A percentile compares a stretch with the other conserved stretches of the same genome.
These are phyloP conservation scores for Arxiozyma telluris DNA, from an alignment of 1,139 yeast genomes.

Conservation along the genomic window DNA sequence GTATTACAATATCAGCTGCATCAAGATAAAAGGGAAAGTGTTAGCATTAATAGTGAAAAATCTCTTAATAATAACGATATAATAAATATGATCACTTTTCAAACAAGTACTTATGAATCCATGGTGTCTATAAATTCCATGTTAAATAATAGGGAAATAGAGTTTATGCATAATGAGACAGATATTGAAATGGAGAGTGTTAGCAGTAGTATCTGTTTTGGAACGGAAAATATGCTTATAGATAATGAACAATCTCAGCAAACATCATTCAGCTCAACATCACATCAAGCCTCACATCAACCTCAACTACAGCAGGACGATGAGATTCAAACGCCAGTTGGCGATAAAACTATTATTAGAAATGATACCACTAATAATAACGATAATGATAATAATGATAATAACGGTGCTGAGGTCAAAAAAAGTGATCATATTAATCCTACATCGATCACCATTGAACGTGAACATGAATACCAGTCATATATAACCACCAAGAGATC, in stretches of 20 bases:
- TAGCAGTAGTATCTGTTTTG: slow-evolving; percentile 18
- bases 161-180: slow-evolving; percentile 18
- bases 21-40: not conserved
- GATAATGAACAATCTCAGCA: not conserved
- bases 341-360: not conserved
- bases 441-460: not conserved
- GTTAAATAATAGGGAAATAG: slow-evolving; percentile 23
- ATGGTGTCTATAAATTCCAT: slow-evolving; percentile 11
- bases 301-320: not conserved
- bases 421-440: not conserved
- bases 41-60: not conserved
- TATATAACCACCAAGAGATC: slow-evolving; percentile 14
- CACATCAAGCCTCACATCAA: not conserved
- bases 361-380: no score
- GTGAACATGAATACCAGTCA: slow-evolving; percentile 6
- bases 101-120: slow-evolving; percentile 1
- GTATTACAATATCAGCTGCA: not conserved
- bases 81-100: not conserved
- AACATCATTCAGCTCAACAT: not conserved
- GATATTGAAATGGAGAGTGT: slow-evolving; percentile 15
- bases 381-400: not conserved
- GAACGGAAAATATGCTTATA: slow-evolving; percentile 6
- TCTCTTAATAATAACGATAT: not conserved
- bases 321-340: not conserved
- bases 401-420: not conserved